A percentile compares a stretch with the other conserved stretches of the same genome.
Conservation (phyloP, 1,284 basidiomycete species). For the Ceratobasidium sp. region DNA sequence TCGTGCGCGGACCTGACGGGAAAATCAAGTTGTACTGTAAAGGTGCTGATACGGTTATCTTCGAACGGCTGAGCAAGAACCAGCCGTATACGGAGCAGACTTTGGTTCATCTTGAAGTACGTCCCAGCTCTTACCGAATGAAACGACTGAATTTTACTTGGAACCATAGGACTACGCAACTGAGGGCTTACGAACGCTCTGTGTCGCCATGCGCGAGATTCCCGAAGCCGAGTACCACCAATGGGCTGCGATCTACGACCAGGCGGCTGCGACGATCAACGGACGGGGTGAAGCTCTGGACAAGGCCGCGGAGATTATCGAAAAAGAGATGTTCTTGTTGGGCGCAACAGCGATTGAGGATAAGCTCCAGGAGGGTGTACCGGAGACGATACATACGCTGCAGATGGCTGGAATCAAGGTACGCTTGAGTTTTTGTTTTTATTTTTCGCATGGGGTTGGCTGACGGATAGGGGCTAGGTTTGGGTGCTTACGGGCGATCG, state of each 20-base stretch:
- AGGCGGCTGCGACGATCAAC: conserved; percentile 93
- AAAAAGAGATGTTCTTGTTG: conserved; percentile 91
- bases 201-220: conserved; percentile 93
- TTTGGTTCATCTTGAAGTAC: conserved; percentile 88
- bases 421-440: conserved; percentile 42
- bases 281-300: conserved; percentile 95
- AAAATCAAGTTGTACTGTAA: conserved; percentile 97
- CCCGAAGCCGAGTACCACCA: conserved; percentile 91
- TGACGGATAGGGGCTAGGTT: conserved; percentile 66
- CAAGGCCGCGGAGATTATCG: conserved; percentile 94
- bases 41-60: conserved; percentile 97
- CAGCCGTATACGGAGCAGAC: conserved; percentile 92
- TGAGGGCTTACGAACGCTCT: conserved; percentile 96
- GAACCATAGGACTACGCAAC: conserved; percentile 90
- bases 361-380: conserved; percentile 98
- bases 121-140: conserved; percentile 47
- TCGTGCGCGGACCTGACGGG: conserved; percentile 90
- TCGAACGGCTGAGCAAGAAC: conserved; percentile 83
- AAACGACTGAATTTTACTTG: conserved; percentile 19
- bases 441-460: no score
- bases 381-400: conserved; percentile 96
- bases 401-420: conserved; percentile 99
- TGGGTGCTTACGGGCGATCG: conserved; percentile 99
- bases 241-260: conserved; percentile 90
- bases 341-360: conserved; percentile 99